A percentile compares a stretch with the other conserved stretches of the same genome.
phyloP scores from a whole-genome alignment of 306 rosid species.

The Parietaria judaica region DNA sequence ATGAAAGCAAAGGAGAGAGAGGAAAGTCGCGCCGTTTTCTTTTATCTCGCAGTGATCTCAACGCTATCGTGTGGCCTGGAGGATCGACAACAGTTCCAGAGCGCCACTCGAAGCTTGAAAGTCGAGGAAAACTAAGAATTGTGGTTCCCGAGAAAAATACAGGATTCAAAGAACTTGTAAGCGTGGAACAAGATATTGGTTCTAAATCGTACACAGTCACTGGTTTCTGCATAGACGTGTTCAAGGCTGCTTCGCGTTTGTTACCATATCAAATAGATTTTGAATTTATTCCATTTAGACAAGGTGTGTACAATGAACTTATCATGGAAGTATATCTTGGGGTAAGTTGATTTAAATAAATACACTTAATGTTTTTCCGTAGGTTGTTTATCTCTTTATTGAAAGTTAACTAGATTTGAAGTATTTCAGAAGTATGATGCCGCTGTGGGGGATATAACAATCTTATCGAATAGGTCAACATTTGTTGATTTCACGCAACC shows the following conservation, averaged over 20 bases:
- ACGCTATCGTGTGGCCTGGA: slow-evolving; percentile 20
- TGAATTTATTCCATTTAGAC: slow-evolving; percentile 9
- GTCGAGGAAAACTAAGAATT: slow-evolving; percentile 3
- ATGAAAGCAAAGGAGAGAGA: background rate
- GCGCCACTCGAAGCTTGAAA: background rate
- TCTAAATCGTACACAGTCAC: background rate
- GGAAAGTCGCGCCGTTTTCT: background rate
- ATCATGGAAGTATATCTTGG: background rate
- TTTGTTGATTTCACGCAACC: slow-evolving; percentile 14
- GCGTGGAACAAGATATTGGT: background rate
- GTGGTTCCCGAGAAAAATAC: background rate
- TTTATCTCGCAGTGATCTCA: background rate
- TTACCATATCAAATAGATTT: background rate
- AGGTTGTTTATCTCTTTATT: too few relatives aligned
- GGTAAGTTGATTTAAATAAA: too few relatives aligned
- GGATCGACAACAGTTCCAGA: slow-evolving; percentile 8
- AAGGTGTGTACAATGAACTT: slow-evolving; percentile 7
- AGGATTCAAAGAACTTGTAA: slow-evolving; percentile 7
- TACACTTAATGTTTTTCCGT: too few relatives aligned
- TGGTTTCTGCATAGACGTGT: slow-evolving; percentile 18
- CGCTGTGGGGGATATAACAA: slow-evolving; percentile 8
- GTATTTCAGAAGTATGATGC: slow-evolving; percentile 4
- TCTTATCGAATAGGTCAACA: background rate
- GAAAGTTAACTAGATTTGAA: too few relatives aligned
- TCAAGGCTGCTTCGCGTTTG: slow-evolving; percentile 3